Evolutionary conservation across 257 asterid species (phyloP), one percentile per base, ranked within the genome.

Genomic region (Verbena officinalis): DNA sequence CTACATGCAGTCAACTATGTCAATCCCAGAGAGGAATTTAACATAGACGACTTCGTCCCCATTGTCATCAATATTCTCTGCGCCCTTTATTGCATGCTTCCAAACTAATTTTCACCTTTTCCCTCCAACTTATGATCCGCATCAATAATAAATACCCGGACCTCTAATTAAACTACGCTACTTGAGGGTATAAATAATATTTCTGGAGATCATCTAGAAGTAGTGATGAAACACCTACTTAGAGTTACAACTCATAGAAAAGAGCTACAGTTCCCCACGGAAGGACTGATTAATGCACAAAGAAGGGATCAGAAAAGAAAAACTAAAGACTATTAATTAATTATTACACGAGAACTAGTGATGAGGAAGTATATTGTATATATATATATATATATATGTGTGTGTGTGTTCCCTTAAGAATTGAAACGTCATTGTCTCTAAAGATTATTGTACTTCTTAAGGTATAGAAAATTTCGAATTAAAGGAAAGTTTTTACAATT

Each of bases 381-480:
- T n/a, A n/a, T n/a, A n/a, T n/a, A n/a, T n/a, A n/a, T n/a, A n/a
- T n/a, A n/a, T n/a, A n/a, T n/a, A n/a, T n/a, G n/a, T n/a, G n/a
- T n/a, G n/a, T n/a, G n/a, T 45, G 55, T 64, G 73, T 31, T 58
- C 42, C 55, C 72, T 46, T 39, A 11, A 62, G 40, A 17, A 67
- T 24, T 27, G 70, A 72, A 59, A 57, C 33, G 75, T 72, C 75
- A 39, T 56, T 52, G 43, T 63, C 70, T 36, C 38, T 15, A 23
- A 62, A 58, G 72, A 67, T 63, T 52, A 51, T 44, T 49, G 65
- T 71, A 75, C 81, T 67, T 54, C 31, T 4, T 4, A 56, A 50
- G 67, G 75, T 64, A 70, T 70, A 74, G 7, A 55, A 17, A 59
- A 2, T 31, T 53, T 43, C 45, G 62, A 67, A 76, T 42, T 62